These are phyloP conservation scores for Withania somnifera DNA, from an alignment of 305 asterid species.

Conservation along the genomic window DNA sequence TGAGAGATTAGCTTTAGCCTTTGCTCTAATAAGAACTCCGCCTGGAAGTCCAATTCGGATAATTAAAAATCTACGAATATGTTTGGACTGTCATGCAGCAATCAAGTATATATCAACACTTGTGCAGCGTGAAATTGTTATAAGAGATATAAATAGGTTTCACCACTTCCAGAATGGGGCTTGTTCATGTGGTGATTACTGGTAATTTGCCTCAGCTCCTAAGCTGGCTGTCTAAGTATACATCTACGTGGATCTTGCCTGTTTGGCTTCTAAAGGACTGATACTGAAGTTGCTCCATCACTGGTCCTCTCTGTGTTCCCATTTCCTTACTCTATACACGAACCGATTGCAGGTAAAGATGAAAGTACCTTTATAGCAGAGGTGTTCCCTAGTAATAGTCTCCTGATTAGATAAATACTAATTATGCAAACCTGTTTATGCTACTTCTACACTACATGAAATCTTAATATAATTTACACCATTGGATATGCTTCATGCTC, in stretches of 20 bases:
- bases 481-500: not conserved
- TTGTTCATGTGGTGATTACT: conserved; percentile 83
- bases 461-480: not conserved
- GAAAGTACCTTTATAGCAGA: not conserved
- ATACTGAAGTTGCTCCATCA: not conserved
- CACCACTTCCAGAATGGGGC: conserved; percentile 60
- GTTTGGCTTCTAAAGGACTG: not conserved
- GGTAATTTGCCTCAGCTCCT: conserved; percentile 10
- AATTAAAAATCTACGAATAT: conserved; percentile 67
- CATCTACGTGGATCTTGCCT: not conserved
- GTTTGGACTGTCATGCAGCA: conserved; percentile 65
- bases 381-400: not conserved
- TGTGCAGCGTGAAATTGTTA: conserved; percentile 42
- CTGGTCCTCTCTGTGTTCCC: not conserved
- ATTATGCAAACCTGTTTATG: not conserved
- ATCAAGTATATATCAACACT: conserved; percentile 46
- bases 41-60: conserved; percentile 61
- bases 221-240: not conserved
- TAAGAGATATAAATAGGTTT: conserved; percentile 66
- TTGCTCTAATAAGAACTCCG: conserved; percentile 53
- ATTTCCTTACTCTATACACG: not conserved
- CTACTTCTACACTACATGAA: not conserved
- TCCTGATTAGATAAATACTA: not conserved
- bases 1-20: conserved; percentile 77
- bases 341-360: not conserved